A percentile compares a stretch with the other conserved stretches of the same genome.
These are phyloP conservation scores for Scheffersomyces insectosa DNA, from an alignment of 1,139 yeast species.

Conservation along the genomic window DNA sequence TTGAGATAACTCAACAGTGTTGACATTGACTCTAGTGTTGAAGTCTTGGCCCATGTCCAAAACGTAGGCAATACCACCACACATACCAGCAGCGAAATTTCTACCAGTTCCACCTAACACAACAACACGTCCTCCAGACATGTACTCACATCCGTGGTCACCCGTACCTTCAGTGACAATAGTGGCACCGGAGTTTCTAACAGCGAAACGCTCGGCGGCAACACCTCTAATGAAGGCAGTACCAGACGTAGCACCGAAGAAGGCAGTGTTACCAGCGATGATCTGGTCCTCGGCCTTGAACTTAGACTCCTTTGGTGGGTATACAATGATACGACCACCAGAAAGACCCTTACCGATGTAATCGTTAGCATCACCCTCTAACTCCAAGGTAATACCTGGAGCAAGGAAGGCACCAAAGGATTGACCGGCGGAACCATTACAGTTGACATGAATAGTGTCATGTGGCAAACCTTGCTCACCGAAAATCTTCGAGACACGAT, in stretches of 20 bases:
- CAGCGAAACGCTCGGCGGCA: constrained; percentile 98
- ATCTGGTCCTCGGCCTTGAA: constrained; percentile 97
- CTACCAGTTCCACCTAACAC: constrained; percentile 91
- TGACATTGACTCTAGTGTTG: constrained; percentile 73
- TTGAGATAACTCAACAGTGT: constrained; percentile 76
- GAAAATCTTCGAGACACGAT: constrained; percentile 87
- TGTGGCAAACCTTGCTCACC: constrained; percentile 95
- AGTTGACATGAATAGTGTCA: constrained; percentile 92
- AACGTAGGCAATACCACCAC: constrained; percentile 98
- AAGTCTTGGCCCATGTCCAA: constrained; percentile 95
- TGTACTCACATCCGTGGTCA: constrained; percentile 98
- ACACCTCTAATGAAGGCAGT: constrained; percentile 92
- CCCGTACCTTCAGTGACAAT: constrained; percentile 98
- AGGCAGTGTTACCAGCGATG: constrained; percentile 94
- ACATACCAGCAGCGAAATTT: constrained; percentile 98
- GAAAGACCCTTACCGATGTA: constrained; percentile 97
- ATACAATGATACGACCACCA: constrained; percentile 91
- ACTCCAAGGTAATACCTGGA: constrained; percentile 90
- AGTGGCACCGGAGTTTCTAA: constrained; percentile 96
- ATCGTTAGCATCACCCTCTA: constrained; percentile 97
- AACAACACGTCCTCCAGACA: constrained; percentile 98
- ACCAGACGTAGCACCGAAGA: constrained; percentile 98
- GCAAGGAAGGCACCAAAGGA: constrained; percentile 98
- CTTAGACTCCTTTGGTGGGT: constrained; percentile 81
- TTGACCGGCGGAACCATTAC: constrained; percentile 95